Base-by-base conservation (phyloP, 2,329 filamentous ascomycete species). In the Paecilomyces sp. region DNA sequence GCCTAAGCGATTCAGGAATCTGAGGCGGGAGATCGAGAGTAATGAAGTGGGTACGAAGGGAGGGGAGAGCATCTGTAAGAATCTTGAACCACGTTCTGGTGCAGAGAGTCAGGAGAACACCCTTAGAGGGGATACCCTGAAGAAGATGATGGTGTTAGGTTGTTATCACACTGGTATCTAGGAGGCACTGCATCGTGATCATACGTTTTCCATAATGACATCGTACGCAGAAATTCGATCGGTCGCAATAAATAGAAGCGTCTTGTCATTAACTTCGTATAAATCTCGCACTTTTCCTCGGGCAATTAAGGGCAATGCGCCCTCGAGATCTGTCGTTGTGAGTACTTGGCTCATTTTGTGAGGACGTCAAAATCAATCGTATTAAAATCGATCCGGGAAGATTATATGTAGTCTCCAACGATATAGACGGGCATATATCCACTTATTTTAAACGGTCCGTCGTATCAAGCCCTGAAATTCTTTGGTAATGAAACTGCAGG, bases 191-290 rank as follows among this genome's bases (percentile, higher is more conserved):
- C 6, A 53, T 53, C 22, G 18, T 25, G 51, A 5, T 5, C 28
- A 11, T 25, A 53, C 51, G 77, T 94, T 97, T 68, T 84, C 79
- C 82, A 96, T 87, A 67, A 96, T 86, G 67, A 95, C 91, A 82
- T 97, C 93, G 80, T 93, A 97, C 59, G 94, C 94, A 25, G 91
- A 96, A 74, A 97, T 94, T 66, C 94, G 88, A 78, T 97, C 92
- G 13, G 90, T 89, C 25, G 90, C 88, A 58, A 92, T 86, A 72
- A 96, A 93, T 59, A 96, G 87, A 3, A 96, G 84, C 2, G 85
- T 88, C 59, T 83, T 77, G 50, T 85, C 79, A 71, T 90, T 85
- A 58, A 95, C 79, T 62, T 84, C 81, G 74, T 91, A 96, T 41
- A 95, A 83, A 70, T 95, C 90, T 69, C 91, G 86, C 28, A 95